Evolutionary conservation across 257 asterid genomes (phyloP), one percentile per base, ranked within the genome.

Genomic region (Gynochthodes officinalis): DNA sequence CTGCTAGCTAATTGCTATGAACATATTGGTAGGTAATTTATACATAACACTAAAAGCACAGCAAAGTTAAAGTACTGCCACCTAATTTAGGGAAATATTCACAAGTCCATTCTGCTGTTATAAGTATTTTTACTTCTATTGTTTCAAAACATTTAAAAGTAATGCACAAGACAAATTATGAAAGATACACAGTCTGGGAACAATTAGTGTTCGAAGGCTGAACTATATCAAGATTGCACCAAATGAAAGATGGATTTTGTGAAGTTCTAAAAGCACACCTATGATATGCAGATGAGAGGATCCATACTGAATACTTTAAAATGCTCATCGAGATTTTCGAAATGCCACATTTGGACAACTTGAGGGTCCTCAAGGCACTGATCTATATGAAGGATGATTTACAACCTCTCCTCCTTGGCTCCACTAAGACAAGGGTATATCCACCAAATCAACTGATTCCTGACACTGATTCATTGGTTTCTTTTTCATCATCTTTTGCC

Each of bases 311-410:
- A 42, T 83, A 86, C 86, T 87, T 69, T 12, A 82, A 82, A 19
- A 82, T 80, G 77, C 83, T 92, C 27, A 76, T 82, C 64, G 86
- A 76, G 75, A 75, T 87, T 46, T 88, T 90, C 37, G 89, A 75
- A 40, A 74, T 86, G 12, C 71, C 89, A 4, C 96, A 92, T 78
- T 21, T 72, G 37, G 95, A 92, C 86, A 92, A 89, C 88, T 85
- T 87, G 81, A 87, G 77, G 77, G 58, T 86, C 67, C 80, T 88
- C 39, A 84, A 84, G 75, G 89, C 82, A 48, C 50, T 92, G 58
- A 81, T 86, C 78, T 80, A 85, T 80, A 64, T 63, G 64, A 86
- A 83, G 78, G 94, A 86, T 68, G 91, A 87, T 74, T 42, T 61
- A 1, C 84, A 60, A 18, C 93, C 96, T 42, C 97, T 92, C 74